These are phyloP conservation scores for Zymoseptoria ardabiliae DNA, from an alignment of 2,329 filamentous ascomycete genomes.

Conservation along the genomic window DNA sequence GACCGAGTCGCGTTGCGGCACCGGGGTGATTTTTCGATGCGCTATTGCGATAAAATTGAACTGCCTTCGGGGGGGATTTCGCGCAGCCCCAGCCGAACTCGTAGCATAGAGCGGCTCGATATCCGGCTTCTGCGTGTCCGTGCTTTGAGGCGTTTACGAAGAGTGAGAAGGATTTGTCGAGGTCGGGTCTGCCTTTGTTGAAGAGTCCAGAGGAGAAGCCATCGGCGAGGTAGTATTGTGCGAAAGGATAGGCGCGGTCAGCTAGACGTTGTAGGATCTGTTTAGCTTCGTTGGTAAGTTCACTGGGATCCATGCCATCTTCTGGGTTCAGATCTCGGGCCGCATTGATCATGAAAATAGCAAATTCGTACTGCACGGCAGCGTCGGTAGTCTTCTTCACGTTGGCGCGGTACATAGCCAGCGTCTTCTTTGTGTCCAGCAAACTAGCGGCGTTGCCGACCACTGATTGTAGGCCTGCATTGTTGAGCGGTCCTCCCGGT, in stretches of 20 bases:
- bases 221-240: constrained; percentile 94
- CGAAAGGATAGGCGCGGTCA: constrained; percentile 87
- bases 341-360: constrained; percentile 84
- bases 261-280: constrained; percentile 79
- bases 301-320: constrained; percentile 39
- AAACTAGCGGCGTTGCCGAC: constrained; percentile 88
- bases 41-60: constrained; percentile 84
- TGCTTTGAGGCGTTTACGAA: constrained; percentile 94
- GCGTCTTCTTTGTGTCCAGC: constrained; percentile 82
- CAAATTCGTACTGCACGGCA: constrained; percentile 91
- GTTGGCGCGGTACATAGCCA: constrained; percentile 96
- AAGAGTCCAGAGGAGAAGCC: constrained; percentile 92
- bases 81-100: constrained; percentile 97
- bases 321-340: constrained; percentile 63
- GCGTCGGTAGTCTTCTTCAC: constrained; percentile 94
- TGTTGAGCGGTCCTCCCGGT: constrained; percentile 61
- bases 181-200: constrained; percentile 87
- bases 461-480: constrained; percentile 67
- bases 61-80: constrained; percentile 81
- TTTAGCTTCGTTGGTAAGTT: constrained; percentile 78
- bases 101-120: constrained; percentile 88
- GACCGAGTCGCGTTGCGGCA: constrained; percentile 84
- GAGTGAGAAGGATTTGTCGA: constrained; percentile 83
- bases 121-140: constrained; percentile 91
- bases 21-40: constrained; percentile 93